phyloP scores from a whole-genome alignment of 2,329 filamentous ascomycete genomes.

The Sporothrix inflata region DNA sequence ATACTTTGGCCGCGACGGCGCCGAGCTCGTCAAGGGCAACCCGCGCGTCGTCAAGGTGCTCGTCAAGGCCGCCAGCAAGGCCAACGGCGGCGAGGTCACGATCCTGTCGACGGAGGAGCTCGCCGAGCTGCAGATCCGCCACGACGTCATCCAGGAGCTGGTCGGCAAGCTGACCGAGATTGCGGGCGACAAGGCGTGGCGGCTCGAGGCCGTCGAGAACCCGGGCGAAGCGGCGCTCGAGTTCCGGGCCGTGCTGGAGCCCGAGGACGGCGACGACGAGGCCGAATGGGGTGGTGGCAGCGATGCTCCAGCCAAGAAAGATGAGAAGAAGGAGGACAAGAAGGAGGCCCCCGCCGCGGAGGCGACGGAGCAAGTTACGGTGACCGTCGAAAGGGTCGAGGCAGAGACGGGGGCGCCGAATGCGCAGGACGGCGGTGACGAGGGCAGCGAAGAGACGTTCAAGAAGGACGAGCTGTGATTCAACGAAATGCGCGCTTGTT shows the following conservation, averaged over 20 bases:
- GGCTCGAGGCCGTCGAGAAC: conserved; percentile 75
- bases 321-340: conserved; percentile 20
- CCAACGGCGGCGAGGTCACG: conserved; percentile 64
- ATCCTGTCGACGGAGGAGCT: conserved; percentile 68
- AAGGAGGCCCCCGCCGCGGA: neutral
- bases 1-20: conserved; percentile 41
- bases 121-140: conserved; percentile 67
- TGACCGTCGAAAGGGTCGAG: conserved; percentile 3
- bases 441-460: conserved; percentile 52
- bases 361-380: neutral
- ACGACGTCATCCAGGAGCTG: conserved; percentile 69
- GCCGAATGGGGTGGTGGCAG: conserved; percentile 43
- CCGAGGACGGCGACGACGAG: conserved; percentile 37
- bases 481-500: neutral
- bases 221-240: conserved; percentile 62
- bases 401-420: neutral
- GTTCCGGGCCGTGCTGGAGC: conserved; percentile 71
- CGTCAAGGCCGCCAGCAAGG: conserved; percentile 50
- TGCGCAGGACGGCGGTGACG: conserved; percentile 33
- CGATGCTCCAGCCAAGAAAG: conserved; percentile 40
- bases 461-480: conserved; percentile 57
- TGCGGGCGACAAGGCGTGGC: conserved; percentile 75
- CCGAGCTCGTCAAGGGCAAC: conserved; percentile 27
- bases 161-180: conserved; percentile 68
- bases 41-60: conserved; percentile 48